A percentile compares a stretch with the other conserved stretches of the same genome.
Conservation (phyloP, 2,329 filamentous ascomycete genomes). For the Phoma sp. region DNA sequence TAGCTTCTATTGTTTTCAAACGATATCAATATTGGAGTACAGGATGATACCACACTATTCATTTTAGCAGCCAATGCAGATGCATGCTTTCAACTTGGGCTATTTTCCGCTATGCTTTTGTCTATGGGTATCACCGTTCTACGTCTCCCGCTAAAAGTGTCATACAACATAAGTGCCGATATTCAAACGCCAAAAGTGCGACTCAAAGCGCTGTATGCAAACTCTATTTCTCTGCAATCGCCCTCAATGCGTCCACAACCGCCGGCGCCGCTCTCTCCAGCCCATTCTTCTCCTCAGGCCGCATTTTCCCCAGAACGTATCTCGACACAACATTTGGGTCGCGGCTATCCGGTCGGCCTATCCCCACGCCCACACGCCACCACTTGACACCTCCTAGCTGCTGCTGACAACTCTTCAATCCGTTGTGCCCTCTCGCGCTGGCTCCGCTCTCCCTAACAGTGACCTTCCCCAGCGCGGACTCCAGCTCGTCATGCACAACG, state of each 20-base stretch:
- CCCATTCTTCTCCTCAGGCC: constrained; percentile 40
- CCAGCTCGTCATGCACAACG: constrained; percentile 88
- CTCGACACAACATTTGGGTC: constrained; percentile 70
- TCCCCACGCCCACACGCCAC: constrained; percentile 77
- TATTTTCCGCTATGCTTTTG: background rate
- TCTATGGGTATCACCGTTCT: constrained; percentile 5
- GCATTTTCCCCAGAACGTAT: constrained; percentile 78
- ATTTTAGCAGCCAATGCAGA: background rate
- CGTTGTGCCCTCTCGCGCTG: constrained; percentile 54
- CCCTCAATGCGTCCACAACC: constrained; percentile 60
- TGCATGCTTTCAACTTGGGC: background rate
- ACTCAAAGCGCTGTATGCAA: too few species aligned
- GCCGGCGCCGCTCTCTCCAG: constrained; percentile 57
- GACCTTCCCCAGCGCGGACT: constrained; percentile 71
- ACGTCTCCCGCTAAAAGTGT: background rate
- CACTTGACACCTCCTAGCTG: constrained; percentile 48
- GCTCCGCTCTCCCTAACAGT: constrained; percentile 65
- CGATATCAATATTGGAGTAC: constrained; percentile 22
- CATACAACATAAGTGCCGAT: background rate
- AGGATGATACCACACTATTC: constrained; percentile 30
- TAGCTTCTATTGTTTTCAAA: background rate
- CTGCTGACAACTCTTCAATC: constrained; percentile 50
- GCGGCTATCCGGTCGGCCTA: constrained; percentile 78
- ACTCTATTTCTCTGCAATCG: constrained; percentile 52
- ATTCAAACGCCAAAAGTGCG: too few species aligned